These are phyloP conservation scores for Fusarium dlaminii DNA, from an alignment of 2,329 filamentous ascomycete species.

Conservation along the genomic window DNA sequence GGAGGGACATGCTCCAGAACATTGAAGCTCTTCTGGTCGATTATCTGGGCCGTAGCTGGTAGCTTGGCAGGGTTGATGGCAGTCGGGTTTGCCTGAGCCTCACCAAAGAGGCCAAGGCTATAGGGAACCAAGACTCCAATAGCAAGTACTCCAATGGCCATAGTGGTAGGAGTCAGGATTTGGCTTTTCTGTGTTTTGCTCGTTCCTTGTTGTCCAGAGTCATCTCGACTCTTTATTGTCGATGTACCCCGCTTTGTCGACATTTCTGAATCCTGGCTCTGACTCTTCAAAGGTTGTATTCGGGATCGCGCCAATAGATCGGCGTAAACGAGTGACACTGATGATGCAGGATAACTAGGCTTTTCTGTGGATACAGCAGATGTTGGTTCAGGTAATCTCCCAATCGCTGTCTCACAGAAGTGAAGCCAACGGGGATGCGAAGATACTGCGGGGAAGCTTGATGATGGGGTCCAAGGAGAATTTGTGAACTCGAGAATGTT, in stretches of 20 bases:
- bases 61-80: background rate
- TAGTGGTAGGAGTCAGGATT: background rate
- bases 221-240: background rate
- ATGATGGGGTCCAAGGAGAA: background rate
- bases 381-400: background rate
- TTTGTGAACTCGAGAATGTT: background rate
- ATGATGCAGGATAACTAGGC: background rate
- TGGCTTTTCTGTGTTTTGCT: no score
- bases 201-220: background rate
- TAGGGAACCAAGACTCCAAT: background rate
- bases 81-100: background rate
- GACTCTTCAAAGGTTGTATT: background rate
- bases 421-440: background rate
- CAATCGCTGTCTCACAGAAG: background rate
- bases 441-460: background rate
- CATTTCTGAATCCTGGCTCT: background rate
- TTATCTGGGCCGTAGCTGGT: conserved; percentile 32
- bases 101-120: background rate
- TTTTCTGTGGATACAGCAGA: background rate
- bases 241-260: conserved; percentile 14
- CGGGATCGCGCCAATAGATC: background rate
- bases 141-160: conserved; percentile 1
- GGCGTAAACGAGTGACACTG: no score
- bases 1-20: conserved; percentile 31
- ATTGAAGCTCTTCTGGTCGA: conserved; percentile 38